Base-by-base conservation (phyloP, 768 basidiomycete species). In the Boletales sp. region DNA sequence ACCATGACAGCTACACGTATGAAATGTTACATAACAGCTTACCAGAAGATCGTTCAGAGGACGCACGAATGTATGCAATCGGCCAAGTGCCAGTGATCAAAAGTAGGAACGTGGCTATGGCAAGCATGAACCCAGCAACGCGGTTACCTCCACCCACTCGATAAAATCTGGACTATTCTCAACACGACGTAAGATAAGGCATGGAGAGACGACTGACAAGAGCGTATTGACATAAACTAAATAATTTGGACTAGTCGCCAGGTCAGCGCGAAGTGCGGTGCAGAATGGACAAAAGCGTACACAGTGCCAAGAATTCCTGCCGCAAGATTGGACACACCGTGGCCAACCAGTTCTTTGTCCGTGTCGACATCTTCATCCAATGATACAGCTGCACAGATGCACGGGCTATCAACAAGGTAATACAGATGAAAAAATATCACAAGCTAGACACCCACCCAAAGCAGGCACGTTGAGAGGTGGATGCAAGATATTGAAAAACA, bases 381-480 rank as follows among this genome's bases (percentile, higher is more conserved):
- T 13, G 93, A 95, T 13, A 99, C 89, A 43, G 90, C 90, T 89
- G 40, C 30, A 35, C 12, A 14, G 30, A 44, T 19, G 34, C n/a
- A 35, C 3, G 36, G 18, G 11, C 8, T 4, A 31, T 51, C 40
- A 30, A 38, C 32, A n/a, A 29, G 19, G 9, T 8, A 12, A 42
- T 13, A 8, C n/a, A 10, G 1, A 0, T 6, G 21, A 32, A 46
- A 50, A 19, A 12, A 34, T 2, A 34, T 34, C 34, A 37, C 32
- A 15, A 8, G 15, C 8, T 21, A 8, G 13, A 35, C 8, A 45
- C 80, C 49, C 62, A 82, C 92, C 85, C 12, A 97, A 72, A 8
- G 93, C 90, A 8, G 94, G 94, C 9, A 97, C 89, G 58, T 97
- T 93, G 42, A 93, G 65, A 44, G 89, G 89, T 36, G 92, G 85